These are phyloP conservation scores for Aureobasidium sp. DNA, from an alignment of 2,329 filamentous ascomycete genomes.

Conservation along the genomic window DNA sequence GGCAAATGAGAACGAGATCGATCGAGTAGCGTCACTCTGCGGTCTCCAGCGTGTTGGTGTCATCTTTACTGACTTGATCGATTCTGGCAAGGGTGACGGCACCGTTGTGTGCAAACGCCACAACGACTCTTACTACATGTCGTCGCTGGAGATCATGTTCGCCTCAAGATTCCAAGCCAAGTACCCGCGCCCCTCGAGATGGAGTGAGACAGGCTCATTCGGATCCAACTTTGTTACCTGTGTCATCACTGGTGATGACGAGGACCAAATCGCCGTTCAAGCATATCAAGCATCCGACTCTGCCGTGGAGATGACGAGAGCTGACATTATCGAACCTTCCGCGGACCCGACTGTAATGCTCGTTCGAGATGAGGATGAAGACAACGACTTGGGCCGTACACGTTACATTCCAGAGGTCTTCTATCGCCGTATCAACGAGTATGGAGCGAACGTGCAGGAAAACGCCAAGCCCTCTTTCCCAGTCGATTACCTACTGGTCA, in stretches of 20 bases:
- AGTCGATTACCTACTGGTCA: conserved; percentile 92
- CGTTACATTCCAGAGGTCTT: conserved; percentile 97
- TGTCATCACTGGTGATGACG: conserved; percentile 85
- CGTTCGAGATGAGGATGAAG: conserved; percentile 85
- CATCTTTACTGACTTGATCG: conserved; percentile 84
- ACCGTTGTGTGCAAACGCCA: conserved; percentile 92
- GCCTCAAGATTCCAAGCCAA: conserved; percentile 80
- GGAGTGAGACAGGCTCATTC: conserved; percentile 90
- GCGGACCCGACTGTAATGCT: conserved; percentile 92
- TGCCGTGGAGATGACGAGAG: conserved; percentile 92
- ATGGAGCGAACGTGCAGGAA: conserved; percentile 91
- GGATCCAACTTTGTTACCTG: conserved; percentile 97
- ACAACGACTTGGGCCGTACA: conserved; percentile 60
- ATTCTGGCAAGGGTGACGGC: conserved; percentile 68
- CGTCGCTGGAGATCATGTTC: conserved; percentile 86
- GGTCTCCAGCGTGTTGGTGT: conserved; percentile 84
- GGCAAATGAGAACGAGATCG: conserved; percentile 75
- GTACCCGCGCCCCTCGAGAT: conserved; percentile 85
- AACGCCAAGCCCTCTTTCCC: conserved; percentile 96
- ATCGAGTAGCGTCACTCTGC: conserved; percentile 72
- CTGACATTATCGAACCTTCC: conserved; percentile 90
- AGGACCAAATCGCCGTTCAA: conserved; percentile 80
- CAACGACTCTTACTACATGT: conserved; percentile 88
- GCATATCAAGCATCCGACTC: conserved; percentile 94
- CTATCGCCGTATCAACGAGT: conserved; percentile 91